Evolutionary conservation across 2,329 filamentous ascomycete species (phyloP).

Genomic region (Colletotrichum costaricense): DNA sequence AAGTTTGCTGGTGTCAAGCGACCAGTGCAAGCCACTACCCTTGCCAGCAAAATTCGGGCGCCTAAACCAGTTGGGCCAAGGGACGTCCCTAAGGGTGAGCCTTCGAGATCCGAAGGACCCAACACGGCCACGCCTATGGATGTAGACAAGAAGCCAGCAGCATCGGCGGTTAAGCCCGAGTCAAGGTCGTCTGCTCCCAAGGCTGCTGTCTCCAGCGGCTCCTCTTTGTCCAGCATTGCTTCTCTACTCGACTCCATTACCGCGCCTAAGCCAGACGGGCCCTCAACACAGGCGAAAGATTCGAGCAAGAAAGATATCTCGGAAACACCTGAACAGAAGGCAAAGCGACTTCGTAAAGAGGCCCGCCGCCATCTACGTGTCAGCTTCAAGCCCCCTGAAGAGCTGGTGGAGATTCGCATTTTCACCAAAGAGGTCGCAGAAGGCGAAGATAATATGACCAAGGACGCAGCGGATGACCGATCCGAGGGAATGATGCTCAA

Average conservation of each 20-base stretch:
- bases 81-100: slow-evolving; percentile 39
- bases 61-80: slow-evolving; percentile 44
- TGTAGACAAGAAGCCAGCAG: slow-evolving; percentile 29
- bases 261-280: slow-evolving; percentile 56
- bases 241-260: slow-evolving; percentile 65
- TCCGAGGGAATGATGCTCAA: slow-evolving; percentile 79
- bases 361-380: slow-evolving; percentile 77
- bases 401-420: slow-evolving; percentile 73
- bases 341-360: slow-evolving; percentile 78
- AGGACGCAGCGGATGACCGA: slow-evolving; percentile 78
- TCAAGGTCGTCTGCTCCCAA: slow-evolving; percentile 40
- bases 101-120: slow-evolving; percentile 34
- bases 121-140: slow-evolving; percentile 31
- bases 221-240: slow-evolving; percentile 61
- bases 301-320: slow-evolving; percentile 52
- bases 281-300: slow-evolving; percentile 62
- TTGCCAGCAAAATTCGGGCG: slow-evolving; percentile 62
- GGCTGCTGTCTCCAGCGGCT: slow-evolving; percentile 45
- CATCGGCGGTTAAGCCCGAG: slow-evolving; percentile 41
- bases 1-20: slow-evolving; percentile 43
- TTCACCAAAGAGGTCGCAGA: slow-evolving; percentile 81
- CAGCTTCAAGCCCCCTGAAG: slow-evolving; percentile 74
- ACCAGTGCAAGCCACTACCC: slow-evolving; percentile 43
- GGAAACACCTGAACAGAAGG: slow-evolving; percentile 76
- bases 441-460: slow-evolving; percentile 75